Base-by-base conservation (phyloP, 192 early-diverging fungal genomes). In the Dissophora ornata region DNA sequence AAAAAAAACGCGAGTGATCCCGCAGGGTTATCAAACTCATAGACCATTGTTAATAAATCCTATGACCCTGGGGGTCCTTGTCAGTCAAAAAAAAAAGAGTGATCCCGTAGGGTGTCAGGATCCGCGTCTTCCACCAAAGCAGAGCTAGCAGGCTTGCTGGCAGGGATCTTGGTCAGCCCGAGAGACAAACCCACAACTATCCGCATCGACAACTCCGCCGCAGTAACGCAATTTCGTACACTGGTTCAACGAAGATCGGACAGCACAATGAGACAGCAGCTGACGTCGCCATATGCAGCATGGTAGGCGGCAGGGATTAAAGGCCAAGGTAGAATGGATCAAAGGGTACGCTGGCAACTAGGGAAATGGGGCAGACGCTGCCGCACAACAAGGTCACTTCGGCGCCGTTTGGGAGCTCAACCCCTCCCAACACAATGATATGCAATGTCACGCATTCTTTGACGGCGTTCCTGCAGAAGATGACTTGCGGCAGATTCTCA, bases 121-220 rank as follows among this genome's bases (percentile, higher is more conserved):
- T 36, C 19, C n/a, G 53, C 53, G 8, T 56, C 53, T 4, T 38
- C 36, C 10, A 56, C 53, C 13, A 34, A 56, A 40, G 53, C 53
- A 36, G 53, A 34, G 36, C 32, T 40, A 12, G 36, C 3, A 19
- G 53, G 53, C 3, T 41, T 65, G 16, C 51, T 65, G 7, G 29
- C 49, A 0, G 49, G 47, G 1, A 65, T 65, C 24, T 10, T 65
- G 13, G 38, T 40, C 1, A 54, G 62, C 34, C 62, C 62, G 12
- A 25, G 62, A 3, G 29, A 46, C 22, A 46, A 8, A 10, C 1
- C 9, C 1, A 25, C 24, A 13, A 53, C 28, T 2, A 22, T 65
- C 16, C n/a, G 26, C 10, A 41, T 55, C 19, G 62, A 65, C 34
- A 65, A 65, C 42, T 44, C 40, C 4, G 62, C 62, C 9, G 62